phyloP scores from a whole-genome alignment of 140 eudicot genomes.

The Senecio squalidus region DNA sequence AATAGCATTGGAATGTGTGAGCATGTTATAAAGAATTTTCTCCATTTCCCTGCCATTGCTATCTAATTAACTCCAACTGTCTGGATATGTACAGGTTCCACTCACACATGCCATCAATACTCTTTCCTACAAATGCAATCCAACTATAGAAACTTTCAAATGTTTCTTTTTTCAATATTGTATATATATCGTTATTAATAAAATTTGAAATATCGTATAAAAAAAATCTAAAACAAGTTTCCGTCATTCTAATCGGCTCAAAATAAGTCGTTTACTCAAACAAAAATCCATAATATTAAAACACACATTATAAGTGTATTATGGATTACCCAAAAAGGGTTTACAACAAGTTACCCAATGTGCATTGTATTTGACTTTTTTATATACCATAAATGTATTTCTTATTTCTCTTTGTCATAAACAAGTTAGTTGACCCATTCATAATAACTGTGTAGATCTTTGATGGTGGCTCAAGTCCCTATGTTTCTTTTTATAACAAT shows the following conservation, averaged over 20 bases:
- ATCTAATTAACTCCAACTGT: conserved; percentile 3
- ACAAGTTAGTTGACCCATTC: conserved; percentile 30
- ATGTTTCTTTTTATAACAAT: not conserved
- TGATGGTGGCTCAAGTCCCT: conserved; percentile 38
- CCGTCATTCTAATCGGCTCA: no score
- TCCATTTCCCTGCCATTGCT: conserved; percentile 12
- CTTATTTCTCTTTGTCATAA: conserved; percentile 28
- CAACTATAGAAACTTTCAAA: not conserved
- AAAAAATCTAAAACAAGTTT: no score
- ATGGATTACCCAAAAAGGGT: no score
- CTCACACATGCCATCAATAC: conserved; percentile 15
- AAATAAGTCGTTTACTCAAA: no score
- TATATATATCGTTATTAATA: no score
- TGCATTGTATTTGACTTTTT: conserved; percentile 26
- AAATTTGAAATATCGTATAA: no score
- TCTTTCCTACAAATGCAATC: conserved; percentile 17
- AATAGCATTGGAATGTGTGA: conserved; percentile 24
- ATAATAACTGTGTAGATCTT: conserved; percentile 19
- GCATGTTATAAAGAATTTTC: conserved; percentile 22
- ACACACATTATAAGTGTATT: no score
- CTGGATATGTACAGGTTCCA: conserved; percentile 25
- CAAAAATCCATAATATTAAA: no score
- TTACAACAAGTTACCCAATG: not conserved
- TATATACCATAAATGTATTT: conserved; percentile 11
- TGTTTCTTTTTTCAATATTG: not conserved